Base-by-base conservation (phyloP, 768 basidiomycete genomes). In the Nidula microcarpa region DNA sequence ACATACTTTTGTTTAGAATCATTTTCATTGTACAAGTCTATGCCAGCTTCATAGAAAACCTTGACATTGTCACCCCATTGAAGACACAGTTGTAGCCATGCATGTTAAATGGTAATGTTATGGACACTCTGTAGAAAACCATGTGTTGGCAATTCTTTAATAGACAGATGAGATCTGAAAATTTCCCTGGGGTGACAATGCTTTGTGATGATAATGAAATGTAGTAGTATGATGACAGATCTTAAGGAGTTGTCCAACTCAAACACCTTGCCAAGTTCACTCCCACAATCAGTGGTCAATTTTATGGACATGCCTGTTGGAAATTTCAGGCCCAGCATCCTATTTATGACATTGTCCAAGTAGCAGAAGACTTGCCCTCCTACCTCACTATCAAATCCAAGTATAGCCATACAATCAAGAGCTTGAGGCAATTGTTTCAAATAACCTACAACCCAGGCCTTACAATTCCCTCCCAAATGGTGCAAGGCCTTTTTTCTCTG, bases 261-360 rank as follows among this genome's bases (percentile, higher is more conserved):
- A 59, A 48, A 70, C 5, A 69, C 34, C n/a, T 49, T 18, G 0
- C 54, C 63, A 0, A 65, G 66, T 53, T 71, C 68, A 6, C 56
- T 56, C 1, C 72, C 68, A 54, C 68, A 66, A 54, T 73, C 68
- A 1, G 66, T 70, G 1, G 62, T 68, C 8, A 44, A 60, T 50
- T 71, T 67, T 13, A 71, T 39, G 30, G 70, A 68, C 50, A 71
- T 66, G 2, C 69, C 66, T 72, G 44, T 2, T 9, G 16, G 30
- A 34, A 41, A 34, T 34, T 17, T 41, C 33, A 5, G 33, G 16
- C 39, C 51, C 30, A 4, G 43, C 35, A 43, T 48, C 37, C 41
- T 34, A 18, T 33, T 33, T 30, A 3, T 5, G 8, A 33, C 7
- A 53, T 13, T 23, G 45, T 8, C 37, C 35, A 23, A 5, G 48